phyloP scores from a whole-genome alignment of 306 rosid species.

The Sesbania bispinosa region DNA sequence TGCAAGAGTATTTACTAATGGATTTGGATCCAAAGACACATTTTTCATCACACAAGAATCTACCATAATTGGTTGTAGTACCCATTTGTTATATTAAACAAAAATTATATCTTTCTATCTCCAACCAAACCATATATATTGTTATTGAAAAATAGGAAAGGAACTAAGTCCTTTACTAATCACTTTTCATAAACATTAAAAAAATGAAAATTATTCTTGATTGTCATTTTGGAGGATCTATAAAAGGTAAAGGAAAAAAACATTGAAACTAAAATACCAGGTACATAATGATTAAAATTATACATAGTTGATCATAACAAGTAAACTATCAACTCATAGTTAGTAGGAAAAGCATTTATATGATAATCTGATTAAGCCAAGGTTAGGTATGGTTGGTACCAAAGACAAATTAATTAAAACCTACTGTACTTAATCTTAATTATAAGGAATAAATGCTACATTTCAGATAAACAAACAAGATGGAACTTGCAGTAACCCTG shows the following conservation, averaged over 20 bases:
- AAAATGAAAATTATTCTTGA: background rate
- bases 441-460: background rate
- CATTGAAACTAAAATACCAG: background rate
- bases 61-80: too few species aligned
- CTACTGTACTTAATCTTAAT: background rate
- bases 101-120: too few species aligned
- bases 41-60: too few species aligned
- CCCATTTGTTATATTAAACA: too few species aligned
- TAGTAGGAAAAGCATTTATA: background rate
- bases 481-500: slow-evolving; percentile 4
- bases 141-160: too few species aligned
- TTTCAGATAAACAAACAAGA: background rate
- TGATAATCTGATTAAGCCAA: background rate
- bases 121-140: too few species aligned
- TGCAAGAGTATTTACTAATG: too few species aligned
- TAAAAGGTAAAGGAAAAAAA: background rate
- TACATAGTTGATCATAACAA: background rate
- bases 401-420: background rate
- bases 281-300: background rate
- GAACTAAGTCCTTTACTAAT: too few species aligned
- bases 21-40: too few species aligned
- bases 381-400: background rate
- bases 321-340: background rate
- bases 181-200: background rate
- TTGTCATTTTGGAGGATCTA: background rate